phyloP scores from a whole-genome alignment of 164 flowering plant species.

The Stephania yunnanensis region DNA sequence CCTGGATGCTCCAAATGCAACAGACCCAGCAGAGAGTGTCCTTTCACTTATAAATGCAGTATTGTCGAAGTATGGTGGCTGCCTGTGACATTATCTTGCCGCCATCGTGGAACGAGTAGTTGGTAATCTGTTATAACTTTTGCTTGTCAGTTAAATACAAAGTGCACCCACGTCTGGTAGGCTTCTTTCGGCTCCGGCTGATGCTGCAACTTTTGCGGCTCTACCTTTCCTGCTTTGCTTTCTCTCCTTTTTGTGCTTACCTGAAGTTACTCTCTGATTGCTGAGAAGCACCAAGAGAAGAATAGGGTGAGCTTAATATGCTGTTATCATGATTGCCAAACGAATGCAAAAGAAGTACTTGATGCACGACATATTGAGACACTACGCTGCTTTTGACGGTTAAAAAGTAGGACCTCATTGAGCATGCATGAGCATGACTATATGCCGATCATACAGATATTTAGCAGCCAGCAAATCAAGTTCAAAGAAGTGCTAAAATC shows the following conservation, averaged over 20 bases:
- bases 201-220: conserved; percentile 1
- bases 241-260: background rate
- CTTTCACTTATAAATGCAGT: background rate
- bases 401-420: background rate
- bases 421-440: background rate
- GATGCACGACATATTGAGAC: background rate
- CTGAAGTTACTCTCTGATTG: conserved; percentile 2
- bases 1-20: background rate
- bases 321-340: background rate
- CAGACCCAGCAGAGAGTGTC: background rate
- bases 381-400: background rate
- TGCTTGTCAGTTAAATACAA: background rate
- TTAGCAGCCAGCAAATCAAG: background rate
- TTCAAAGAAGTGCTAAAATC: background rate
- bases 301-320: background rate
- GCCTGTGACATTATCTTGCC: no score
- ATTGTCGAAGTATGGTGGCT: no score
- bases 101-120: background rate
- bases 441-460: background rate
- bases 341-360: background rate
- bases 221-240: conserved; percentile 6
- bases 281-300: background rate
- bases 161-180: background rate
- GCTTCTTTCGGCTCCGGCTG: background rate
- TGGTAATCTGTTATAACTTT: background rate